Percentiles rank a stretch among this genome's conserved stretches.
Evolutionary conservation across 495 filamentous ascomycete genomes (phyloP).

Genomic region (Podospora bellae-mahoneyi): DNA sequence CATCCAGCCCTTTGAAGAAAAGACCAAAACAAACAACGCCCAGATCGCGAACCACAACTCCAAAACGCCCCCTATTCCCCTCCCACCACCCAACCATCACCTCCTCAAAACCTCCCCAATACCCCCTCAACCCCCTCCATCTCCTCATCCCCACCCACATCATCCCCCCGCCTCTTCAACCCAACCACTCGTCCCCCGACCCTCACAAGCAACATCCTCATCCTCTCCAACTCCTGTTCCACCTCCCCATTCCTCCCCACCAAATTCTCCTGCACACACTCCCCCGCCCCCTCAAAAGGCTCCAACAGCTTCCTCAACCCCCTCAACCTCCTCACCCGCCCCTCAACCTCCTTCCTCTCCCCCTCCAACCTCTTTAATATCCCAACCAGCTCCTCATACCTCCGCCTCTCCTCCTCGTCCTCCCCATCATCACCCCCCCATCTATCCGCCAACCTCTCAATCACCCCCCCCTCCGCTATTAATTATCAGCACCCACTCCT

Average conservation of each 20-base stretch:
- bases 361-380: slow-evolving; percentile 51
- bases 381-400: slow-evolving; percentile 54
- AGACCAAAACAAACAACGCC: background rate
- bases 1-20: too few relatives aligned
- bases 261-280: slow-evolving; percentile 71
- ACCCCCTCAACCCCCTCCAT: slow-evolving; percentile 44
- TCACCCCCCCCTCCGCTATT: slow-evolving; percentile 36
- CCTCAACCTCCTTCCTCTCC: slow-evolving; percentile 50
- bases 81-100: background rate
- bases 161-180: slow-evolving; percentile 7
- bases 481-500: background rate
- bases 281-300: slow-evolving; percentile 44
- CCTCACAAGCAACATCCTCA: slow-evolving; percentile 69
- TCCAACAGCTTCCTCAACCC: slow-evolving; percentile 56
- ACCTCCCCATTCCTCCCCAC: slow-evolving; percentile 71
- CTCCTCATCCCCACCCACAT: slow-evolving; percentile 29
- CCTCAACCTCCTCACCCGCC: slow-evolving; percentile 55
- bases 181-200: slow-evolving; percentile 59
- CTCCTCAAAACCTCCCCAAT: slow-evolving; percentile 34
- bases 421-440: background rate
- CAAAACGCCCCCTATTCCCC: background rate
- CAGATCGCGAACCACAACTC: background rate
- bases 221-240: slow-evolving; percentile 68
- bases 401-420: slow-evolving; percentile 12
- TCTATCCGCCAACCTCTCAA: slow-evolving; percentile 14